Conservation (phyloP, 441 rosid species). For the Omphalea diandra region DNA sequence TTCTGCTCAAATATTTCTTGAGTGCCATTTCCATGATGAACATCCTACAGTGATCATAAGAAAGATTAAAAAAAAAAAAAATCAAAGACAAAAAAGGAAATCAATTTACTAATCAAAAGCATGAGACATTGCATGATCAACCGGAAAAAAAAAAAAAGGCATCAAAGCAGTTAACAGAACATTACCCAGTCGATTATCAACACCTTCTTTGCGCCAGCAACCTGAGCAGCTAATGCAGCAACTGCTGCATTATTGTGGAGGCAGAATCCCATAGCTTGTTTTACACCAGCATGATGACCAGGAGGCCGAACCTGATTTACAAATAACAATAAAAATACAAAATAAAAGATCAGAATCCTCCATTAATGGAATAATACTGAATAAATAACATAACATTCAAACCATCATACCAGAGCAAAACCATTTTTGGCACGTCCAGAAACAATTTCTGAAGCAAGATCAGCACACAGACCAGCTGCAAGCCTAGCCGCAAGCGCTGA, state of each 20-base stretch:
- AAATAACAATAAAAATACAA: slow-evolving; percentile 1
- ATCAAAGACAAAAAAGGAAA: too few relatives aligned
- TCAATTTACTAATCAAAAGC: neutral
- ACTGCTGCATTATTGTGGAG: slow-evolving; percentile 99
- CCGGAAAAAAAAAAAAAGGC: neutral
- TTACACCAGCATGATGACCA: slow-evolving; percentile 97
- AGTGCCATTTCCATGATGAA: slow-evolving; percentile 98
- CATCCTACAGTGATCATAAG: slow-evolving; percentile 62
- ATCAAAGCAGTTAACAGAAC: slow-evolving; percentile 12
- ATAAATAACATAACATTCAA: slow-evolving; percentile 9
- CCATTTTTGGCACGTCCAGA: slow-evolving; percentile 84
- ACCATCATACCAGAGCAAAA: slow-evolving; percentile 82
- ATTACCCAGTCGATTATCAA: slow-evolving; percentile 96
- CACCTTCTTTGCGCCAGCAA: slow-evolving; percentile 91
- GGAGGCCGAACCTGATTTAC: slow-evolving; percentile 88
- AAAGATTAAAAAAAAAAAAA: neutral
- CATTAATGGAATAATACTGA: neutral
- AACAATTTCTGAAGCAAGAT: slow-evolving; percentile 83
- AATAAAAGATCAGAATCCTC: slow-evolving; percentile 15
- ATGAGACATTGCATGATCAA: neutral
- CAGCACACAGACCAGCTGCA: slow-evolving; percentile 99
- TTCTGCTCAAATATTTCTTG: slow-evolving; percentile 90
- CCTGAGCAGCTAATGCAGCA: slow-evolving; percentile 91
- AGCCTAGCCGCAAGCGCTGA: slow-evolving; percentile 97
- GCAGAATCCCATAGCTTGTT: slow-evolving; percentile 95